Conservation (phyloP, 352 stramenopile genomes). For the Phytophthora pseudosyringae region DNA sequence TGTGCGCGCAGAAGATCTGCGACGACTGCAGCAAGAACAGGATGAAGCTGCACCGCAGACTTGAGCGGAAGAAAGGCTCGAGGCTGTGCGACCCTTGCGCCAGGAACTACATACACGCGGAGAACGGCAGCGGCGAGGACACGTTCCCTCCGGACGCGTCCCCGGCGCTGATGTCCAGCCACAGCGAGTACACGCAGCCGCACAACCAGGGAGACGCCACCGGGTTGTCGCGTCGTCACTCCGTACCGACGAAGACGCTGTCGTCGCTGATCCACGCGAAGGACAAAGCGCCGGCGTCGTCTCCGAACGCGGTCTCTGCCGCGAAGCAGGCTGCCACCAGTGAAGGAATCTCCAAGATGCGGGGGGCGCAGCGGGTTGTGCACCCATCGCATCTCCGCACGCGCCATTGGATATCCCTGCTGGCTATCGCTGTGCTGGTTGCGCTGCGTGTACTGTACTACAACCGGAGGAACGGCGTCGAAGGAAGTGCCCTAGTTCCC, state of each 20-base stretch:
- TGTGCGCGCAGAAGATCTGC: slow-evolving; percentile 75
- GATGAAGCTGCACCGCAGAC: slow-evolving; percentile 69
- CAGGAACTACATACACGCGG: slow-evolving; percentile 58
- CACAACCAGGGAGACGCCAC: slow-evolving; percentile 12
- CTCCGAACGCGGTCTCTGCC: background rate
- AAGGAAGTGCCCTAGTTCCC: slow-evolving; percentile 21
- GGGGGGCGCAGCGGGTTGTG: slow-evolving; percentile 7
- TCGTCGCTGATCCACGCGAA: slow-evolving; percentile 19
- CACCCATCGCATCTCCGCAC: slow-evolving; percentile 53
- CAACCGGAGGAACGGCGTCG: slow-evolving; percentile 31
- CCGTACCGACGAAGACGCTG: slow-evolving; percentile 33
- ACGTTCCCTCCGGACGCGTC: slow-evolving; percentile 37
- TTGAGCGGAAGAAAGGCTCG: slow-evolving; percentile 77
- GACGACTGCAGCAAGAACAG: slow-evolving; percentile 88
- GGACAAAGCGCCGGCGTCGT: slow-evolving; percentile 7
- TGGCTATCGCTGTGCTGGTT: slow-evolving; percentile 40
- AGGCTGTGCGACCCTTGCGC: slow-evolving; percentile 77
- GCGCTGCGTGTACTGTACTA: slow-evolving; percentile 47
- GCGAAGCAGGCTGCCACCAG: background rate
- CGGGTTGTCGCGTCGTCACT: slow-evolving; percentile 30
- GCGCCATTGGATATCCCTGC: slow-evolving; percentile 60
- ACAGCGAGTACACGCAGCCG: slow-evolving; percentile 17
- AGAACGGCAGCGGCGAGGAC: slow-evolving; percentile 31
- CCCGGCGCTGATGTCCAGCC: slow-evolving; percentile 28
- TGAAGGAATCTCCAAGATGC: slow-evolving; percentile 18